Base-by-base conservation (phyloP, 345 rosid species). In the Angophora floribunda region DNA sequence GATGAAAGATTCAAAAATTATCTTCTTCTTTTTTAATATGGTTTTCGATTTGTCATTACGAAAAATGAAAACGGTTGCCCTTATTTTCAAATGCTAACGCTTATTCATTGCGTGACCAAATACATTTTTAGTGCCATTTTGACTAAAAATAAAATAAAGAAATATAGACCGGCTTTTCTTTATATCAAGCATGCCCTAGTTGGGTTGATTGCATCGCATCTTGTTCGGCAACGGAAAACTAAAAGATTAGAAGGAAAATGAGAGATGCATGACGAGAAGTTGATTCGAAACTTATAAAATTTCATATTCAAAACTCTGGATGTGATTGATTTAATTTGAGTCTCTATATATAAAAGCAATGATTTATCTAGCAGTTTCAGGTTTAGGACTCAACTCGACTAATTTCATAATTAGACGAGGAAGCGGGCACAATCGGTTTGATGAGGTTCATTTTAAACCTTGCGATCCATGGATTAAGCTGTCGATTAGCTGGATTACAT, bases 271-370 rank as follows among this genome's bases (percentile, higher is more conserved):
- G 1, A 70, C 45, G 17, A 70, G 80, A 32, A 70, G 24, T 70
- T 4, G 7, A 70, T 36, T 70, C 1, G 1, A 7, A 70, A 70
- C 24, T 32, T 6, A 6, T 70, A 70, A 70, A 70, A 70, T 32
- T 70, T 1, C 1, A 13, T 16, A 19, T 2, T 11, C 9, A 19
- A 49, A 9, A 10, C 6, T 14, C 1, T 0, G 1, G 22, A 6
- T 19, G 49, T 9, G 12, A 36, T 75, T 75, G 28, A 1, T 75
- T 75, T 70, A 70, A 21, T 36, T 70, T 0, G 6, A 36, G 44
- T 17, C 26, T 75, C 13, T 19, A 75, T 26, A 75, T 36, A 21
- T 3, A 9, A 75, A 75, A 75, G 26, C 28, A 3, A 2, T 4
- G 1, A 2, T 75, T 36, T 10, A 41, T 36, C 36, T 36, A 75